Conservation (phyloP, 768 basidiomycete genomes). For the Termitomyces heimii region DNA sequence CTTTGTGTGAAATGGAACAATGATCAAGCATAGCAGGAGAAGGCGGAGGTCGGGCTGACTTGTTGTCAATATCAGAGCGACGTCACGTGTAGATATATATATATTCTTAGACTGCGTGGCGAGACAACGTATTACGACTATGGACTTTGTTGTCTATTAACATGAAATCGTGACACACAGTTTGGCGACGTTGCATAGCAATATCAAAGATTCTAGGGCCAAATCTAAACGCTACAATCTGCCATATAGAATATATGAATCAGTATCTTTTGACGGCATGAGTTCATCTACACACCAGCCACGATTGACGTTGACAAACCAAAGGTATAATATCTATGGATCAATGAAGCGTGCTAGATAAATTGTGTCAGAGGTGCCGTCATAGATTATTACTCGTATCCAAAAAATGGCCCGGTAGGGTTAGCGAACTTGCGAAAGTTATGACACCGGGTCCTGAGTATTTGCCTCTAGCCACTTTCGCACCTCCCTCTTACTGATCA, state of each 20-base stretch:
- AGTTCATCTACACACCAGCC: not conserved
- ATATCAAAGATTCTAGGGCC: not conserved
- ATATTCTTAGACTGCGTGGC: not conserved
- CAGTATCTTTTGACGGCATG: not conserved
- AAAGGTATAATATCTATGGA: not conserved
- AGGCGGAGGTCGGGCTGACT: not conserved
- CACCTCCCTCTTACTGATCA: conserved; percentile 75
- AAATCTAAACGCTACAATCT: not conserved
- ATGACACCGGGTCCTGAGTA: not conserved
- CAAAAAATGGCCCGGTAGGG: not conserved
- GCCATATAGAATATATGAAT: not conserved
- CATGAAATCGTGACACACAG: not conserved
- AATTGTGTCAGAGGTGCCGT: not conserved
- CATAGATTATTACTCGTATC: not conserved
- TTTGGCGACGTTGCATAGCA: too few species aligned
- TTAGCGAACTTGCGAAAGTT: not conserved
- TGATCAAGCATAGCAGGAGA: conserved; percentile 74
- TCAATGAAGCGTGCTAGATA: not conserved
- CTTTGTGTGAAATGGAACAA: conserved; percentile 93
- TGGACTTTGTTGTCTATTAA: not conserved
- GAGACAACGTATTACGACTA: not conserved
- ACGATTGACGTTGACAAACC: not conserved
- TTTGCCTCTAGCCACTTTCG: conserved; percentile 74
- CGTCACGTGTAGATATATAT: not conserved
- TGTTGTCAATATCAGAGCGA: not conserved